A percentile compares a stretch with the other conserved stretches of the same genome.
phyloP scores from a whole-genome alignment of 2,329 filamentous ascomycete species.

The Fusarium zealandicum region DNA sequence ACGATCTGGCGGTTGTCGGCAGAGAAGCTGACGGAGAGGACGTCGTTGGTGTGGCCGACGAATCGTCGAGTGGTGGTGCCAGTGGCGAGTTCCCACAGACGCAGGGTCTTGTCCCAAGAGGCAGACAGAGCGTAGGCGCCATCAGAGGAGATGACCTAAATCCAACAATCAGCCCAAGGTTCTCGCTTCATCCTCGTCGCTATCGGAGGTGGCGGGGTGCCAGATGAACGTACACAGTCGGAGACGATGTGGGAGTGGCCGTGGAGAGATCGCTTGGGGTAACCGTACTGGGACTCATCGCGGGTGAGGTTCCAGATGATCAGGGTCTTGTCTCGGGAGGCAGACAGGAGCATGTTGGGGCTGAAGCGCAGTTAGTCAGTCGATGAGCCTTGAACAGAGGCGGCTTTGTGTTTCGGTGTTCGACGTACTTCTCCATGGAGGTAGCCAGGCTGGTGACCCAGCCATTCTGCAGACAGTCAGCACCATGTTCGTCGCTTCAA shows the following conservation, averaged over 20 bases:
- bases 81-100: conserved; percentile 97
- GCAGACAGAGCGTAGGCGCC: conserved; percentile 98
- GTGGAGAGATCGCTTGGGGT: conserved; percentile 98
- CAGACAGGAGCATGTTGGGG: conserved; percentile 99
- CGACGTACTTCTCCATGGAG: conserved; percentile 93
- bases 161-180: conserved; percentile 38
- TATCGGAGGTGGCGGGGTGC: conserved; percentile 19
- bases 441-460: conserved; percentile 99
- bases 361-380: conserved; percentile 50
- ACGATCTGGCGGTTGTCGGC: conserved; percentile 99
- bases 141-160: conserved; percentile 97
- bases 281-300: conserved; percentile 97
- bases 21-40: conserved; percentile 99
- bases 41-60: conserved; percentile 99
- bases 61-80: conserved; percentile 98
- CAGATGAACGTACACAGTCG: conserved; percentile 85
- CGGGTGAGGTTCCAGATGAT: conserved; percentile 99
- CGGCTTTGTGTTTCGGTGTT: conserved; percentile 6
- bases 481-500: conserved; percentile 27
- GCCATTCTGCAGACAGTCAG: conserved; percentile 70
- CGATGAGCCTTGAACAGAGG: conserved; percentile 5
- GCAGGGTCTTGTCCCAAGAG: conserved; percentile 99
- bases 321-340: conserved; percentile 95
- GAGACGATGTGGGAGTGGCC: conserved; percentile 99
- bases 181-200: conserved; percentile 21